phyloP scores from a whole-genome alignment of 441 rosid genomes.

The Populus trichocarpa region DNA sequence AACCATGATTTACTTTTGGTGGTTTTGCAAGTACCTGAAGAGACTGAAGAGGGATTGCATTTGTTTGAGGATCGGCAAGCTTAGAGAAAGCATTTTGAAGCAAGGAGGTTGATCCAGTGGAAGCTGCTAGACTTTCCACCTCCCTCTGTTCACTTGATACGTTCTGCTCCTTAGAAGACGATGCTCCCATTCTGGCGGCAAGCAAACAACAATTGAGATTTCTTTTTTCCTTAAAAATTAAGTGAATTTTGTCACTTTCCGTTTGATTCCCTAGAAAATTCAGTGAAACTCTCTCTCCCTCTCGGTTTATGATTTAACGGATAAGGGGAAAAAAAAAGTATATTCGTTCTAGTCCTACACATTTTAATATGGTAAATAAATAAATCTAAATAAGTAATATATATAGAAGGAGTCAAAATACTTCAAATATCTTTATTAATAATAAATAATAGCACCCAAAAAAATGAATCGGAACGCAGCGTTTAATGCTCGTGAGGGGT shows the following conservation, averaged over 20 bases:
- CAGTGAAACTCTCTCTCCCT: not conserved
- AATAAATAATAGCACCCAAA: no score
- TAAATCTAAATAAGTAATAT: no score
- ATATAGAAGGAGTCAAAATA: no score
- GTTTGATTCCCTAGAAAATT: conserved; percentile 8
- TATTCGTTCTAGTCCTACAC: no score
- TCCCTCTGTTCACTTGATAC: conserved; percentile 45
- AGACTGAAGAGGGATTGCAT: conserved; percentile 44
- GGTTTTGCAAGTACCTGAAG: conserved; percentile 45
- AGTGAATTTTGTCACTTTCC: not conserved
- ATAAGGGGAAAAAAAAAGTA: no score
- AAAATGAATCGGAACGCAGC: not conserved
- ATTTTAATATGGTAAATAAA: no score
- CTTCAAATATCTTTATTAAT: no score
- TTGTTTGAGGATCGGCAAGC: conserved; percentile 56
- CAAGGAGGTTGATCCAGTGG: conserved; percentile 66
- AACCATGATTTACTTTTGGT: not conserved
- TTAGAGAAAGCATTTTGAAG: conserved; percentile 61
- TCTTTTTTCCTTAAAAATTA: not conserved
- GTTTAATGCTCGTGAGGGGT: not conserved
- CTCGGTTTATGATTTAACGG: no score
- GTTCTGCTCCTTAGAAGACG: conserved; percentile 57
- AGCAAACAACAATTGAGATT: not conserved
- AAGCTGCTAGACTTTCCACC: conserved; percentile 71
- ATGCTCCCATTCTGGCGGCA: conserved; percentile 56